phyloP scores from a whole-genome alignment of 176 grass and related monocot genomes.

The Raddia distichophylla region DNA sequence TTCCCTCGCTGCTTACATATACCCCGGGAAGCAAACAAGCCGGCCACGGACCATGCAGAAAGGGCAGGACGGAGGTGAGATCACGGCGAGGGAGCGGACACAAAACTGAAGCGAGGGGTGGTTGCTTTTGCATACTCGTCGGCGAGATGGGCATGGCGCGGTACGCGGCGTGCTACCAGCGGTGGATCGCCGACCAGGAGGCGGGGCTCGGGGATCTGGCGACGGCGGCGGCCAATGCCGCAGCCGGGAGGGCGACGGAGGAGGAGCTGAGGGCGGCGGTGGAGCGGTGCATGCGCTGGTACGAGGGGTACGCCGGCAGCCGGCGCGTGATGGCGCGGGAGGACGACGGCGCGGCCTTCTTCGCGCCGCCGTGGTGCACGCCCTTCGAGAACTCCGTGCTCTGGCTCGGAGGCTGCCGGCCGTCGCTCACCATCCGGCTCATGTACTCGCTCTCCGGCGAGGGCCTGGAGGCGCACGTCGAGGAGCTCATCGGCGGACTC shows the following conservation, averaged over 20 bases:
- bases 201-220: conserved; percentile 48
- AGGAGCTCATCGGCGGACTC: conserved; percentile 32
- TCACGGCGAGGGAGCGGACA: background rate
- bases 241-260: conserved; percentile 42
- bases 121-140: conserved; percentile 1
- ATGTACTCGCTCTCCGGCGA: conserved; percentile 64
- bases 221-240: conserved; percentile 19
- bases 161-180: conserved; percentile 46
- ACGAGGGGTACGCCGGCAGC: conserved; percentile 55
- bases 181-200: conserved; percentile 57
- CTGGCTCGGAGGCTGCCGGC: conserved; percentile 78
- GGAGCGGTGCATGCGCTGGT: conserved; percentile 59
- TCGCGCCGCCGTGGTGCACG: conserved; percentile 76
- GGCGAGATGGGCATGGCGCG: conserved; percentile 12
- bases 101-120: background rate
- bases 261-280: conserved; percentile 44
- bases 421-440: conserved; percentile 66
- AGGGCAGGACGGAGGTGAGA: background rate
- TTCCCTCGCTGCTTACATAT: background rate
- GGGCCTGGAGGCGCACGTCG: conserved; percentile 59
- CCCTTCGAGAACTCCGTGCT: conserved; percentile 76
- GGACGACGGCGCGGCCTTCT: conserved; percentile 57
- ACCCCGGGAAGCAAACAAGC: conserved; percentile 6
- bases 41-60: background rate
- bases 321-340: conserved; percentile 36